Evolutionary conservation across 2,329 filamentous ascomycete species (phyloP).

Genomic region (Eurotiales sp.): DNA sequence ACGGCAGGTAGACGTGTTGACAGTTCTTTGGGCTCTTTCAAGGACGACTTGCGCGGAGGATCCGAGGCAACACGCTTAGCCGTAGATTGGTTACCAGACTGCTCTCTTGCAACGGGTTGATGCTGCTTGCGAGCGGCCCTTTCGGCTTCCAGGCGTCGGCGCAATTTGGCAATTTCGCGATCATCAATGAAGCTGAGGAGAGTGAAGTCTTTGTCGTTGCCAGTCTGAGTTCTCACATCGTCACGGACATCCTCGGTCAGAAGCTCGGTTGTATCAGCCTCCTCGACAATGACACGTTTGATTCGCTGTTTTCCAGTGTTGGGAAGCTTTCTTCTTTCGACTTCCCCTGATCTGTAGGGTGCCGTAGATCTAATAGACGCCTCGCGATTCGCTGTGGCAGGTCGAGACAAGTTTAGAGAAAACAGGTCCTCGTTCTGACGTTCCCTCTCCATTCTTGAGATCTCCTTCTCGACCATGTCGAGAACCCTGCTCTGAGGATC

Average conservation of each 20-base stretch:
- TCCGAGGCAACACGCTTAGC: constrained; percentile 33
- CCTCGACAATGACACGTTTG: constrained; percentile 36
- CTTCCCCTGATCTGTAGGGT: constrained; percentile 14
- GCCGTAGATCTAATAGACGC: constrained; percentile 9
- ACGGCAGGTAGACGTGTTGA: constrained; percentile 31
- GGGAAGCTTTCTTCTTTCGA: constrained; percentile 27
- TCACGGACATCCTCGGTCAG: constrained; percentile 23
- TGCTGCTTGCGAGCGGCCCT: constrained; percentile 42
- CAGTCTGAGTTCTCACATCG: constrained; percentile 25
- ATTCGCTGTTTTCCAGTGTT: constrained; percentile 38
- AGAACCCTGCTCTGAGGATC: constrained; percentile 25
- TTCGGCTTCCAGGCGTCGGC: constrained; percentile 55
- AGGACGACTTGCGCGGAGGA: constrained; percentile 52
- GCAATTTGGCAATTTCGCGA: constrained; percentile 51
- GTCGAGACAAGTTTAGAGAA: constrained; percentile 30
- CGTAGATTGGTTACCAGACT: constrained; percentile 38
- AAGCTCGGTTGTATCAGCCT: constrained; percentile 28
- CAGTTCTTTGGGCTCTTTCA: constrained; percentile 47
- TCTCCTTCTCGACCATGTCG: constrained; percentile 34
- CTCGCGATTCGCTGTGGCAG: constrained; percentile 21
- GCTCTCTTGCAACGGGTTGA: constrained; percentile 30
- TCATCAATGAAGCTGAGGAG: constrained; percentile 54
- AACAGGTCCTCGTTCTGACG: constrained; percentile 37
- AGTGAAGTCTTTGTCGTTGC: constrained; percentile 43
- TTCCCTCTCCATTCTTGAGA: constrained; percentile 33